These are phyloP conservation scores for Fusarium liriodendri DNA, from an alignment of 2,329 filamentous ascomycete species.

Conservation along the genomic window DNA sequence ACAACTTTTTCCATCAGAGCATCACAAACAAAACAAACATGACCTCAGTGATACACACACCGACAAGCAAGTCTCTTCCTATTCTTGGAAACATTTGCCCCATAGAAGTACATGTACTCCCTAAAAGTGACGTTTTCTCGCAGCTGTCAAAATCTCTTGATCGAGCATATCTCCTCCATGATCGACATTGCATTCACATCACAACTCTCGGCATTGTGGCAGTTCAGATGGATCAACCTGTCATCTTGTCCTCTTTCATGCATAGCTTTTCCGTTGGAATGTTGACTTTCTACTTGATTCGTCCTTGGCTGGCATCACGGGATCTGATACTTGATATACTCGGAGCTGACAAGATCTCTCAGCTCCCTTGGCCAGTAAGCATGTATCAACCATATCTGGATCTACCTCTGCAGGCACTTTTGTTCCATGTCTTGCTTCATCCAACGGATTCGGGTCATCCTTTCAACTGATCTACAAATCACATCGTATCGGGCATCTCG, in stretches of 20 bases:
- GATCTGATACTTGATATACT: neutral
- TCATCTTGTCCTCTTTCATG: neutral
- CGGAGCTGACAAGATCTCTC: neutral
- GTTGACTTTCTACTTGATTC: neutral
- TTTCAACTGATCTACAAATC: neutral
- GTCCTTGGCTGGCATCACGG: neutral
- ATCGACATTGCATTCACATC: conserved; percentile 9
- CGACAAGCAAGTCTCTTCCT: neutral
- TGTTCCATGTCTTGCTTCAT: neutral
- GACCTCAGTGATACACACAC: neutral
- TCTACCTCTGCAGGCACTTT: neutral
- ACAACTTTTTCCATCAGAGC: neutral
- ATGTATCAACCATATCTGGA: neutral
- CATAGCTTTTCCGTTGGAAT: neutral
- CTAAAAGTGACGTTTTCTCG: neutral
- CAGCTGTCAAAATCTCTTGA: neutral
- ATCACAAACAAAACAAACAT: neutral
- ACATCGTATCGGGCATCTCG: conserved; percentile 1
- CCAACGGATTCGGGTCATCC: neutral
- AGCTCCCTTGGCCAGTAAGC: neutral
- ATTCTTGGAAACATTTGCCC: neutral
- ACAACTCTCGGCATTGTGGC: neutral
- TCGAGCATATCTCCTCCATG: neutral
- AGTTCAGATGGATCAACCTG: neutral
- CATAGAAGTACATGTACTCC: neutral